These are phyloP conservation scores for Suillus lakei DNA, from an alignment of 768 basidiomycete genomes.

Conservation along the genomic window DNA sequence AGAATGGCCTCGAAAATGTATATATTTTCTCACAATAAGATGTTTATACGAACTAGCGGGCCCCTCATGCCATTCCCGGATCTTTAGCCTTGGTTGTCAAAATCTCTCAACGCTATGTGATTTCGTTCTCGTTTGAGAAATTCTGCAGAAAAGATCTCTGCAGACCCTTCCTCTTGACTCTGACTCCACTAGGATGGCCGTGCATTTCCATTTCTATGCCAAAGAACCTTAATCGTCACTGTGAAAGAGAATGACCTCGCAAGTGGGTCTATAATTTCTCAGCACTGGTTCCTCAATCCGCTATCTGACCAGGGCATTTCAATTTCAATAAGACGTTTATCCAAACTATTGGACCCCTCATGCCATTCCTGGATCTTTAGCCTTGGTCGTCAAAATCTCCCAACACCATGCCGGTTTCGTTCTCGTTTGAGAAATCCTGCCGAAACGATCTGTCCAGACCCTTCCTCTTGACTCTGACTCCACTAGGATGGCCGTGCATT, in stretches of 20 bases:
- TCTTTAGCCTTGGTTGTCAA: too few relatives aligned
- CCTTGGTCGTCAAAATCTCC: conserved; percentile 23
- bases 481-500: conserved; percentile 51
- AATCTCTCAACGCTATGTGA: too few relatives aligned
- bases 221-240: conserved; percentile 23
- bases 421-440: conserved; percentile 26
- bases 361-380: conserved; percentile 55
- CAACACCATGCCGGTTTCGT: conserved; percentile 19
- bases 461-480: conserved; percentile 39
- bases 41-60: too few relatives aligned
- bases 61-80: too few relatives aligned
- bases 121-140: too few relatives aligned
- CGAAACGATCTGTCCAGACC: conserved; percentile 23
- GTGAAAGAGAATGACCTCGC: conserved; percentile 20
- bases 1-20: too few relatives aligned
- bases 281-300: conserved; percentile 29
- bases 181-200: conserved; percentile 54
- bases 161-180: conserved; percentile 12
- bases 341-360: conserved; percentile 28
- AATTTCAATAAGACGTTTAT: conserved; percentile 31
- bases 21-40: too few relatives aligned
- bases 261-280: conserved; percentile 21
- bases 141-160: too few relatives aligned
- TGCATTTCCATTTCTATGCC: conserved; percentile 51
- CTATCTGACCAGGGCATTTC: conserved; percentile 38